Conservation (phyloP, 2,329 filamentous ascomycete genomes). For the Arthrobotrys pseudoclavata region DNA sequence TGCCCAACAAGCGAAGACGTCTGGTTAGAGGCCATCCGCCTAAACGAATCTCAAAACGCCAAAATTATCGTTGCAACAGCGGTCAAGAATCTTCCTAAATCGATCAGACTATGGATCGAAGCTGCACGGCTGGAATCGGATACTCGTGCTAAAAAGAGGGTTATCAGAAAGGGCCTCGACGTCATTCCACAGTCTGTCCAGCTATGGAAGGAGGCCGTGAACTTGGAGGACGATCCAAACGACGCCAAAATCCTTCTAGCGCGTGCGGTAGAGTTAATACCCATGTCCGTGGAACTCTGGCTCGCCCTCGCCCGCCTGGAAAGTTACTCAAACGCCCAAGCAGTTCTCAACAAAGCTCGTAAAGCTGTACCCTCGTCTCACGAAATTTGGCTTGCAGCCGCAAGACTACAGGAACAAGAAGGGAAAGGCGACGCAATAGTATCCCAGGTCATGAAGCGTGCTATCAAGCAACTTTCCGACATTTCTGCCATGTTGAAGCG, state of each 20-base stretch:
- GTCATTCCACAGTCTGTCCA: constrained; percentile 94
- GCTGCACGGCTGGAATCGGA: constrained; percentile 93
- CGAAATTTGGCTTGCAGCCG: constrained; percentile 97
- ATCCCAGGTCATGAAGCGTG: constrained; percentile 90
- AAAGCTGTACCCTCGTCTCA: constrained; percentile 93
- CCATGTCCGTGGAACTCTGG: constrained; percentile 93
- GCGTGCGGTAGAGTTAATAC: constrained; percentile 95
- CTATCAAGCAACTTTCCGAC: constrained; percentile 86
- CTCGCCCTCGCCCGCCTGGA: constrained; percentile 91
- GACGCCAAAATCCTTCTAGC: constrained; percentile 90
- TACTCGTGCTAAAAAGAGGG: constrained; percentile 86
- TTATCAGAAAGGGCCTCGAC: constrained; percentile 89
- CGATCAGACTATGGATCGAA: constrained; percentile 91
- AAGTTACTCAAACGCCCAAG: constrained; percentile 89
- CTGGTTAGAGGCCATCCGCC: constrained; percentile 94
- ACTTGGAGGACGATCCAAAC: constrained; percentile 88
- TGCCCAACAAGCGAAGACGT: constrained; percentile 95
- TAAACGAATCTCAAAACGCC: constrained; percentile 92
- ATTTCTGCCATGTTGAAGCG: constrained; percentile 97
- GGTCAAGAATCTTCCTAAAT: constrained; percentile 89
- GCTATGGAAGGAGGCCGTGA: constrained; percentile 98
- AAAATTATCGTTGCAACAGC: constrained; percentile 95
- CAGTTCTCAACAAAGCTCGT: constrained; percentile 93
- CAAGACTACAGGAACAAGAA: constrained; percentile 88
- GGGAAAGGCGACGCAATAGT: constrained; percentile 80